A percentile compares a stretch with the other conserved stretches of the same genome.
Conservation (phyloP, 257 asterid species). For the Schizonepeta tenuifolia region DNA sequence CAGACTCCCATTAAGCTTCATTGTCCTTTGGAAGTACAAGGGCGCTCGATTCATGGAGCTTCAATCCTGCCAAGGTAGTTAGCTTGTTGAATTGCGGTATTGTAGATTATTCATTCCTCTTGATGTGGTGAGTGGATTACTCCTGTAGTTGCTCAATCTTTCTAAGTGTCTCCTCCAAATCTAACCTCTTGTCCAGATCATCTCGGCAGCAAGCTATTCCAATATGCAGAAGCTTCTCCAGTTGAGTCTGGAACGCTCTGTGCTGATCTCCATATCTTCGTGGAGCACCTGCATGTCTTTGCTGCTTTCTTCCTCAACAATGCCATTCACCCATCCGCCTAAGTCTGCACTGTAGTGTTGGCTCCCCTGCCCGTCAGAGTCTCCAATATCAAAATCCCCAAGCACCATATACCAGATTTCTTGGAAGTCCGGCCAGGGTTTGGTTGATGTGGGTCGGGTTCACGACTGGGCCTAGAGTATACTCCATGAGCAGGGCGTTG, state of each 20-base stretch:
- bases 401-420: constrained; percentile 88
- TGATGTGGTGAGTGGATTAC: background rate
- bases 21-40: too few relatives aligned
- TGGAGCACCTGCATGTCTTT: constrained; percentile 44
- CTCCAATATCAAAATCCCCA: constrained; percentile 82
- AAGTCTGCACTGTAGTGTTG: constrained; percentile 44
- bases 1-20: too few relatives aligned
- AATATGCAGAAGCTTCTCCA: constrained; percentile 67
- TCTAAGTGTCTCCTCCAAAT: constrained; percentile 59
- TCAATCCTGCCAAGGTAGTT: too few relatives aligned
- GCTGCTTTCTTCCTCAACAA: constrained; percentile 30
- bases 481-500: too few relatives aligned
- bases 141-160: constrained; percentile 58
- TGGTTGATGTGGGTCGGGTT: constrained; percentile 62
- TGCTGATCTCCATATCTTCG: constrained; percentile 53
- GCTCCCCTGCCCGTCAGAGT: constrained; percentile 62
- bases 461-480: constrained; percentile 72
- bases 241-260: constrained; percentile 42
- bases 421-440: constrained; percentile 53
- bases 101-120: too few relatives aligned
- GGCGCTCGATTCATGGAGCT: too few relatives aligned
- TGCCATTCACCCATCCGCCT: constrained; percentile 59
- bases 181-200: constrained; percentile 72
- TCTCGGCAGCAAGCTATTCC: constrained; percentile 77
- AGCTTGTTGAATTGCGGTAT: too few relatives aligned